These are phyloP conservation scores for Tolypocladium paradoxum DNA, from an alignment of 2,329 filamentous ascomycete species.

Conservation along the genomic window DNA sequence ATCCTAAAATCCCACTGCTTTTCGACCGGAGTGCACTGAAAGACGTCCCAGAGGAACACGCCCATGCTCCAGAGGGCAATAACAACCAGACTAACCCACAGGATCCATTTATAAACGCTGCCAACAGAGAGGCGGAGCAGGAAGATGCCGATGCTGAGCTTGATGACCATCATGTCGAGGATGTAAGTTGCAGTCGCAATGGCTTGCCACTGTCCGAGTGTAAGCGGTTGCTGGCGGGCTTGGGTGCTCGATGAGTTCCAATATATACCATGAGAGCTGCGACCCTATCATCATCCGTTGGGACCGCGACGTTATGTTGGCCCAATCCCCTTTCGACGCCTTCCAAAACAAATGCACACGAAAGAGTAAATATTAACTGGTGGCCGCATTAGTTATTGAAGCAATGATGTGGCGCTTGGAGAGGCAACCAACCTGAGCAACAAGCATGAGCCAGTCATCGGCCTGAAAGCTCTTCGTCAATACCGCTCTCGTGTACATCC, in stretches of 20 bases:
- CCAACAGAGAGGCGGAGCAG: conserved; percentile 35
- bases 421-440: conserved; percentile 28
- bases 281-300: conserved; percentile 27
- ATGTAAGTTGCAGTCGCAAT: conserved; percentile 39
- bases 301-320: conserved; percentile 33
- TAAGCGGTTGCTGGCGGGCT: neutral
- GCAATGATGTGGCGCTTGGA: neutral
- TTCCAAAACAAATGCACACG: conserved; percentile 33
- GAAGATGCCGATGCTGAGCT: conserved; percentile 43
- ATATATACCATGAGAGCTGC: conserved; percentile 32
- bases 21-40: conserved; percentile 38
- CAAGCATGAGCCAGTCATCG: conserved; percentile 45
- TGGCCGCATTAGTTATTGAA: conserved; percentile 1
- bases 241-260: neutral
- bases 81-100: conserved; percentile 33
- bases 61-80: conserved; percentile 34
- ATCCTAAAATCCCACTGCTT: conserved; percentile 45
- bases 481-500: conserved; percentile 31
- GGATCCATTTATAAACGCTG: conserved; percentile 35
- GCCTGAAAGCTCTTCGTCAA: conserved; percentile 33
- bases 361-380: conserved; percentile 34
- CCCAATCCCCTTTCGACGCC: conserved; percentile 34
- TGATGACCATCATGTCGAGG: conserved; percentile 45
- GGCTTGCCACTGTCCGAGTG: conserved; percentile 33
- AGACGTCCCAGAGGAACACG: conserved; percentile 41